Conservation (phyloP, 1,284 basidiomycete genomes). For the Trichosporon asahii region DNA sequence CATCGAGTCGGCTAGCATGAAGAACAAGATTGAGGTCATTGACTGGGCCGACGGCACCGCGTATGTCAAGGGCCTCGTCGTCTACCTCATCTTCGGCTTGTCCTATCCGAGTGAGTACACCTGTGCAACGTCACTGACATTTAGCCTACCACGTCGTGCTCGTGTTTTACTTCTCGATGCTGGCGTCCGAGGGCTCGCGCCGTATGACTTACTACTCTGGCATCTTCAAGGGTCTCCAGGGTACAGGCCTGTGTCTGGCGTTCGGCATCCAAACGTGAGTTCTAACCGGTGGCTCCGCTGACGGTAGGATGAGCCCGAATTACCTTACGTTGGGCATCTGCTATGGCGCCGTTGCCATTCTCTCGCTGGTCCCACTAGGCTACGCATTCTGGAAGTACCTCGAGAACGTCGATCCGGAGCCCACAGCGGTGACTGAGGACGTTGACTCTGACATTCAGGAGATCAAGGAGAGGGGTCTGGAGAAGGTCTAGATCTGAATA, state of each 20-base stretch:
- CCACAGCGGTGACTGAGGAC: neutral
- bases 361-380: neutral
- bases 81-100: conserved; percentile 11
- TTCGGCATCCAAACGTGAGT: conserved; percentile 10
- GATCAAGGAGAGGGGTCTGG: neutral
- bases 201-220: conserved; percentile 9
- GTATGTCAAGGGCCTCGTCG: conserved; percentile 4
- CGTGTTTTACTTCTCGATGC: conserved; percentile 11
- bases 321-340: conserved; percentile 7
- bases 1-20: neutral
- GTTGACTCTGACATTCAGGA: neutral
- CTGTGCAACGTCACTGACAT: neutral
- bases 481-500: neutral
- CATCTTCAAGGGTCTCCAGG: conserved; percentile 12
- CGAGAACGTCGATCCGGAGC: neutral
- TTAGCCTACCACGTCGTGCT: conserved; percentile 8
- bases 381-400: conserved; percentile 10
- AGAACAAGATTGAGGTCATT: conserved; percentile 6
- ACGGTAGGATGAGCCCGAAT: conserved; percentile 1
- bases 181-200: conserved; percentile 3
- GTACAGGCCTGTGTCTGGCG: conserved; percentile 4
- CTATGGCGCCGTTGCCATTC: neutral
- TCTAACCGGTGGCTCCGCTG: neutral
- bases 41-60: conserved; percentile 8
- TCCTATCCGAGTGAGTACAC: neutral